Conservation (phyloP, 2,329 filamentous ascomycete genomes). For the Neonectria punicea region DNA sequence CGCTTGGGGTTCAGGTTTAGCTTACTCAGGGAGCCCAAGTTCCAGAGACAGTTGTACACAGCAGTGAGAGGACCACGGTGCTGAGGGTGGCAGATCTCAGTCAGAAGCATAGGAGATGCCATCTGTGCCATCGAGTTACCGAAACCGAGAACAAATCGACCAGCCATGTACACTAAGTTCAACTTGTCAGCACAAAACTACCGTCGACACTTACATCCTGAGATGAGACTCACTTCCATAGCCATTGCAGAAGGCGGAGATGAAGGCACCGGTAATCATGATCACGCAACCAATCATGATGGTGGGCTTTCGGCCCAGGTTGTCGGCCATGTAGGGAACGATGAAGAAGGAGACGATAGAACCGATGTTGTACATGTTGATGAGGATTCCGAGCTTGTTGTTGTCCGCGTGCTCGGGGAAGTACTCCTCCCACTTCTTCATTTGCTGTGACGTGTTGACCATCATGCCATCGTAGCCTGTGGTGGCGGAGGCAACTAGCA, state of each 20-base stretch:
- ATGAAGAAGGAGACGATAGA: constrained; percentile 60
- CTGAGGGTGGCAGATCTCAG: constrained; percentile 75
- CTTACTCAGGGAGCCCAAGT: constrained; percentile 62
- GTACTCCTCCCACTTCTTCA: constrained; percentile 62
- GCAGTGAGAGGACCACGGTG: constrained; percentile 73
- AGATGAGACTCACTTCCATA: constrained; percentile 52
- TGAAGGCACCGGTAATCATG: constrained; percentile 57
- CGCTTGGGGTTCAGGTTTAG: not conserved
- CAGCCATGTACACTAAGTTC: constrained; percentile 51
- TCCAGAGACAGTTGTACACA: constrained; percentile 76
- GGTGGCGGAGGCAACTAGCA: constrained; percentile 69
- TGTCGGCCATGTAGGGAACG: constrained; percentile 58
- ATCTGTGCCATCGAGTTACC: constrained; percentile 73
- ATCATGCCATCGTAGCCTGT: constrained; percentile 72
- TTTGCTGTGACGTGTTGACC: constrained; percentile 68
- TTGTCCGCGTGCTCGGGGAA: constrained; percentile 55
- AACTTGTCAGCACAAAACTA: constrained; percentile 5
- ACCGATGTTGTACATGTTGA: constrained; percentile 64
- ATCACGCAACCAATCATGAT: constrained; percentile 57
- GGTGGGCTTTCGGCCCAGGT: constrained; percentile 54
- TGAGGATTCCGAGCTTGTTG: constrained; percentile 59
- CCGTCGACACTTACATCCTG: not conserved
- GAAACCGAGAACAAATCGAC: constrained; percentile 64
- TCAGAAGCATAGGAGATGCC: constrained; percentile 71
- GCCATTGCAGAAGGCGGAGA: constrained; percentile 56